Evolutionary conservation across 306 rosid species (phyloP).

Genomic region (Vigna trinervia): DNA sequence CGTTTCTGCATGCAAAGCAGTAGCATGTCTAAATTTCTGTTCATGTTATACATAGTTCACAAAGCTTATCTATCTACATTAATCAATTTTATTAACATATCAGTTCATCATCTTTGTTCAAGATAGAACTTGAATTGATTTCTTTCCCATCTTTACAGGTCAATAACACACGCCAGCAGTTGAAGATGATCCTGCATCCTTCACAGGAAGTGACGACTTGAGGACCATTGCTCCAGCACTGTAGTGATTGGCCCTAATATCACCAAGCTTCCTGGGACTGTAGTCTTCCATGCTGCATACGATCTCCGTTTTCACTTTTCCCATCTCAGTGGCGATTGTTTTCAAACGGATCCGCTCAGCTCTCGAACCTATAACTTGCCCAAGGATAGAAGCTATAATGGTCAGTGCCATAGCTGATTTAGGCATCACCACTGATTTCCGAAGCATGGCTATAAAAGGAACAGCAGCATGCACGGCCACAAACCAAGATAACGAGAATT

Average conservation of each 20-base stretch:
- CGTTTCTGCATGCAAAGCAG: constrained; percentile 30
- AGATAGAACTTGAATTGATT: constrained; percentile 34
- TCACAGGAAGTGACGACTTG: constrained; percentile 50
- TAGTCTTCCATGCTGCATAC: constrained; percentile 37
- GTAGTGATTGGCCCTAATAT: constrained; percentile 50
- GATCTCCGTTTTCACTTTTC: constrained; percentile 40
- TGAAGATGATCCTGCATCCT: constrained; percentile 55
- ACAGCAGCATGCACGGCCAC: constrained; percentile 86
- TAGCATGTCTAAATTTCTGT: constrained; percentile 15
- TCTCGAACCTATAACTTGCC: constrained; percentile 86
- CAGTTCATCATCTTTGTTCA: constrained; percentile 35
- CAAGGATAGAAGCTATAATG: constrained; percentile 76
- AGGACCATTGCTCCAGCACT: constrained; percentile 56
- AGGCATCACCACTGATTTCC: constrained; percentile 85
- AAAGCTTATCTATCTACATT: constrained; percentile 31
- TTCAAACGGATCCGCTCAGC: constrained; percentile 75
- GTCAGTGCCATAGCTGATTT: constrained; percentile 89
- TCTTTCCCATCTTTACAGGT: constrained; percentile 28
- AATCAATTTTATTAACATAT: constrained; percentile 14
- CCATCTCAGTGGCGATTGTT: constrained; percentile 64
- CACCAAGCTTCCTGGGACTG: constrained; percentile 44
- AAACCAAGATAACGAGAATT: constrained; percentile 81
- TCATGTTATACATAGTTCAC: constrained; percentile 28
- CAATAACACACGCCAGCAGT: constrained; percentile 59
- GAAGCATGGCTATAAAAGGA: constrained; percentile 83